Evolutionary conservation across 805 yeast genomes (phyloP), one percentile per base, ranked within the genome.

Genomic region (Saturnispora sekii): DNA sequence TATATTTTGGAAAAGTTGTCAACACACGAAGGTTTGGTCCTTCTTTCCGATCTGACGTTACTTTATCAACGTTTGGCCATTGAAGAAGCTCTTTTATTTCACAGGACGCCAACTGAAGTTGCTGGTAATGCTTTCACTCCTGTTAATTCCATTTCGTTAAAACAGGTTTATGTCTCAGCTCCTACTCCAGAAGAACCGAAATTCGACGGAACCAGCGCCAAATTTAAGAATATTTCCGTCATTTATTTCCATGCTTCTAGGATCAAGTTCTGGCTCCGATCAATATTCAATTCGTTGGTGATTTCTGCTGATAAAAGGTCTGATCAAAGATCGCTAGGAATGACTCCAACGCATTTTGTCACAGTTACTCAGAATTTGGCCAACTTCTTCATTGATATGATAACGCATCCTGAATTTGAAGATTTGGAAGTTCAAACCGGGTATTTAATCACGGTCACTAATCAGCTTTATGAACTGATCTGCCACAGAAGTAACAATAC

Each of bases 151-250:
- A 54, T 60, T 14, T 66, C 72, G 3, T 70, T 70, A 2, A 56
- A 70, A 12, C 68, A 71, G 38, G 65, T 77, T 8, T 68, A 67
- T 46, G 60, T 69, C 0, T 65, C 64, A 2, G 70, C 72, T 21
- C 77, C 77, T 0, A 50, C 56, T 4, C 63, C 40, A 52, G 66
- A 33, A 55, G 57, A 21, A 48, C 58, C 40, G 57, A 65, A 45
- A 60, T 56, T 67, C 46, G 71, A 69, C 32, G 70, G 69, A 35
- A 72, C 76, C 0, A 68, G 77, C 35, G 74, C 83, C 0, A 79
- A 77, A 51, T 77, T 67, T 61, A 82, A 82, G 50, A 84, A 83
- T 53, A 63, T 81, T 0, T 61, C 75, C 2, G 77, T 79, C 49
- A 57, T 79, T 10, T 68, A 87, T 44, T 68, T 68, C 48, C 67